Conservation (phyloP, 768 basidiomycete genomes). For the Mycena galopus region DNA sequence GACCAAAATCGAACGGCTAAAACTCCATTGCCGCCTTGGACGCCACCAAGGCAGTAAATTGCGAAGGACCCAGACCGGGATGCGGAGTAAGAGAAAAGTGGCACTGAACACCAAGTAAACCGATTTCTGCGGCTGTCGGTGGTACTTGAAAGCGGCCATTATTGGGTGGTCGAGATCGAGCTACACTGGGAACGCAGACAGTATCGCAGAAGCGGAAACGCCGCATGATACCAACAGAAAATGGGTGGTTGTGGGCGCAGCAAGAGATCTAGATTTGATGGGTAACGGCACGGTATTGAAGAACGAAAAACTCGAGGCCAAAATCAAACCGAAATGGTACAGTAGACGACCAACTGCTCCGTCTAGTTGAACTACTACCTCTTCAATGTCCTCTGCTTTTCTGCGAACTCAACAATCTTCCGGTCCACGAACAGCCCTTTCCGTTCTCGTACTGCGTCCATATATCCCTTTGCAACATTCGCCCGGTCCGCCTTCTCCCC, state of each 20-base stretch:
- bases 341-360: too few relatives aligned
- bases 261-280: too few relatives aligned
- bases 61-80: constrained; percentile 36
- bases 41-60: constrained; percentile 36
- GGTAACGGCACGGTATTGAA: too few relatives aligned
- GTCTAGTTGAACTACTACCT: constrained; percentile 54
- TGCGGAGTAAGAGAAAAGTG: constrained; percentile 26
- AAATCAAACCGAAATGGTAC: too few relatives aligned
- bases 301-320: too few relatives aligned
- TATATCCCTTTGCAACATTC: constrained; percentile 94
- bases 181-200: too few relatives aligned
- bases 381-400: constrained; percentile 94
- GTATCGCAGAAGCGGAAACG: too few relatives aligned
- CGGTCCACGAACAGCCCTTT: constrained; percentile 97
- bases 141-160: background rate
- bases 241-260: too few relatives aligned
- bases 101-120: constrained; percentile 25
- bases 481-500: constrained; percentile 95
- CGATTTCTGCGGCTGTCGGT: constrained; percentile 35
- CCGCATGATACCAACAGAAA: too few relatives aligned
- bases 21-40: constrained; percentile 24
- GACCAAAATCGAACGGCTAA: constrained; percentile 32
- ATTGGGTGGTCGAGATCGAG: too few relatives aligned
- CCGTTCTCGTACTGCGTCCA: constrained; percentile 90
- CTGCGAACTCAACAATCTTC: constrained; percentile 95